A percentile compares a stretch with the other conserved stretches of the same genome.
phyloP scores from a whole-genome alignment of 2,329 filamentous ascomycete species.

The Ophiostoma himal-ulmi region DNA sequence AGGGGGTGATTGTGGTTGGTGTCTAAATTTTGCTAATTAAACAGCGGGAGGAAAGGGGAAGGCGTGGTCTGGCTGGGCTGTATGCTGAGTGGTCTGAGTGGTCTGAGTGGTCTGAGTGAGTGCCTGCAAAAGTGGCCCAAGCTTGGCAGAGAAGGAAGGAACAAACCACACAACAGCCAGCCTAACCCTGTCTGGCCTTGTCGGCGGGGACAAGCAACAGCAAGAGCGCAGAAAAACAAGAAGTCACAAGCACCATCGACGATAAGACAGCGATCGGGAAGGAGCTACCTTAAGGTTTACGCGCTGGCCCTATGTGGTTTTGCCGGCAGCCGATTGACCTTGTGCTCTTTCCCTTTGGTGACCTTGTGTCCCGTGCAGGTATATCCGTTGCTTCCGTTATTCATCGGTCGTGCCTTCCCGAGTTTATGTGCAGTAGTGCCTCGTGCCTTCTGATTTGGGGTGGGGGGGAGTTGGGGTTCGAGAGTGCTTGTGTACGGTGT shows the following conservation, averaged over 20 bases:
- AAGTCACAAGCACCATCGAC: neutral
- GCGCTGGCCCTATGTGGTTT: neutral
- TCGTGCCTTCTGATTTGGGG: neutral
- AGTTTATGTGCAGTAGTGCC: neutral
- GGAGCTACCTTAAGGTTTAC: slow-evolving; percentile 11
- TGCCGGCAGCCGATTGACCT: slow-evolving; percentile 9
- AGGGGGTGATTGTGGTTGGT: slow-evolving; percentile 14
- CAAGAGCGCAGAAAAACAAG: neutral
- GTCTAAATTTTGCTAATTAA: slow-evolving; percentile 16
- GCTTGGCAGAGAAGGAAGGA: slow-evolving; percentile 19
- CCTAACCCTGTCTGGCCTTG: slow-evolving; percentile 1
- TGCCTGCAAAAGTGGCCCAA: slow-evolving; percentile 12
- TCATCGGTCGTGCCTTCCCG: slow-evolving; percentile 9
- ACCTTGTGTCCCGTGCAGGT: neutral
- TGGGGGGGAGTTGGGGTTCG: neutral
- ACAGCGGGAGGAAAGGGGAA: slow-evolving; percentile 21
- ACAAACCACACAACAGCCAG: slow-evolving; percentile 11
- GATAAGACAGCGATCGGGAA: slow-evolving; percentile 17
- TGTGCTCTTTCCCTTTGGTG: slow-evolving; percentile 2
- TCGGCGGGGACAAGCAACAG: neutral
- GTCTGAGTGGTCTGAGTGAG: too few relatives aligned
- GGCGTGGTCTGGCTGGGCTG: slow-evolving; percentile 8
- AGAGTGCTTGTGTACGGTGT: neutral
- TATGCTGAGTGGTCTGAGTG: neutral
- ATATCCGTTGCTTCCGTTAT: slow-evolving; percentile 1